Evolutionary conservation across 768 basidiomycete species (phyloP), one percentile per base, ranked within the genome.

Genomic region (Boletales sp.): DNA sequence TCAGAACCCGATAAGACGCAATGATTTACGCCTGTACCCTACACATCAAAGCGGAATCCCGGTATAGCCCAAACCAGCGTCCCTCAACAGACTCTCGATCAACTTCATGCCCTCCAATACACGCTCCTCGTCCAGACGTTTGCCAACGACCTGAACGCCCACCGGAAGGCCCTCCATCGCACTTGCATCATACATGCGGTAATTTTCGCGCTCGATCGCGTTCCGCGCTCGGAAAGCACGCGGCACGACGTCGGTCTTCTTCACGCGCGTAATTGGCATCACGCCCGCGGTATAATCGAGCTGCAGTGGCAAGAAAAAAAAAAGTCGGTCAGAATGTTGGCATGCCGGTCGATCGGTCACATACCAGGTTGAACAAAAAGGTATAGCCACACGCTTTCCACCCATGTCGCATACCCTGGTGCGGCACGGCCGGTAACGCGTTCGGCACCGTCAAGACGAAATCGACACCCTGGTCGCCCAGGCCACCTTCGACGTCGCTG

Each of bases 301-400:
- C 73, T 76, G 35, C 8, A 8, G 15, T 10, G 37, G 36, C 9
- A 13, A 12, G n/a, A 12, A 25, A 8, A 34, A 25, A 36, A 30
- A 30, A n/a, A 5, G 19, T 5, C 34, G 12, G 6, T 5, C 9
- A 8, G 4, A 40, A n/a, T 11, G 21, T 39, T 28, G 25, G 25
- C 25, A 28, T 28, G 25, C 7, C 25, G 25, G 25, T 28, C n/a
- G 21, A 19, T 31, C 1, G 33, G 4, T 34, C 11, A 61, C 77
- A 47, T 40, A 84, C 85, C 58, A 87, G 55, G 52, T 83, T 88
- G 68, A 84, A 89, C 31, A 88, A 57, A 58, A 82, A 80, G 0
- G 84, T 81, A 60, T 84, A 86, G 8, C 78, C 79, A 8, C 80
- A 79, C 39, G 81, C 79, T 66, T 79, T 74, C 57, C 81, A 71